Conservation (phyloP, 495 filamentous ascomycete genomes). For the Astrothelium macrocarpum region DNA sequence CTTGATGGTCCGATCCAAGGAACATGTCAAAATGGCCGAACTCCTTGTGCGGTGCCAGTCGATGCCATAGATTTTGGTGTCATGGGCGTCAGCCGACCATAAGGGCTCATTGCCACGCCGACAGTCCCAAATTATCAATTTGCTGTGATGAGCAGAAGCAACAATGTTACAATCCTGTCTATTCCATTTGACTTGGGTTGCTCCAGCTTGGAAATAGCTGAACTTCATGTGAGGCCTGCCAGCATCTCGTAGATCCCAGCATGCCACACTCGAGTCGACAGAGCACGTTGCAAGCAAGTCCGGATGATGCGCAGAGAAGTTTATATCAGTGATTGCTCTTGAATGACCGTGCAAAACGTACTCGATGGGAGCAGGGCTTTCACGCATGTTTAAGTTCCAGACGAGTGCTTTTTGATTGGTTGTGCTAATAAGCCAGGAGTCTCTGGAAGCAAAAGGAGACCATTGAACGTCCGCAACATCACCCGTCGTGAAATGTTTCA, state of each 20-base stretch:
- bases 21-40: slow-evolving; percentile 72
- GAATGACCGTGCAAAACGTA: slow-evolving; percentile 83
- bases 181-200: slow-evolving; percentile 94
- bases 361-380: slow-evolving; percentile 68
- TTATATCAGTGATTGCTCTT: slow-evolving; percentile 90
- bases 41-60: slow-evolving; percentile 80
- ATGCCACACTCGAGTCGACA: slow-evolving; percentile 87
- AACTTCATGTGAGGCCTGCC: slow-evolving; percentile 59
- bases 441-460: slow-evolving; percentile 82
- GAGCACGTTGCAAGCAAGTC: slow-evolving; percentile 84
- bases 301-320: slow-evolving; percentile 88
- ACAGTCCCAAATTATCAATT: slow-evolving; percentile 83
- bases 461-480: slow-evolving; percentile 97
- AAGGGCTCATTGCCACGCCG: slow-evolving; percentile 70
- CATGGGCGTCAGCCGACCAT: slow-evolving; percentile 75
- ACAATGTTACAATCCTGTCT: slow-evolving; percentile 74
- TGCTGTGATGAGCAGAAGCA: slow-evolving; percentile 82
- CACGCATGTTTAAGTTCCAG: slow-evolving; percentile 77
- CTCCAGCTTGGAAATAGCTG: slow-evolving; percentile 81
- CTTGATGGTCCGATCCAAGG: slow-evolving; percentile 84
- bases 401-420: slow-evolving; percentile 92
- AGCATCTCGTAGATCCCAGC: slow-evolving; percentile 78
- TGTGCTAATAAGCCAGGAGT: slow-evolving; percentile 89
- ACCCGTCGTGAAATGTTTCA: slow-evolving; percentile 84
- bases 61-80: slow-evolving; percentile 92